A percentile compares a stretch with the other conserved stretches of the same genome.
Evolutionary conservation across 2,329 filamentous ascomycete genomes (phyloP).

Genomic region (Cladorrhinum sp.): DNA sequence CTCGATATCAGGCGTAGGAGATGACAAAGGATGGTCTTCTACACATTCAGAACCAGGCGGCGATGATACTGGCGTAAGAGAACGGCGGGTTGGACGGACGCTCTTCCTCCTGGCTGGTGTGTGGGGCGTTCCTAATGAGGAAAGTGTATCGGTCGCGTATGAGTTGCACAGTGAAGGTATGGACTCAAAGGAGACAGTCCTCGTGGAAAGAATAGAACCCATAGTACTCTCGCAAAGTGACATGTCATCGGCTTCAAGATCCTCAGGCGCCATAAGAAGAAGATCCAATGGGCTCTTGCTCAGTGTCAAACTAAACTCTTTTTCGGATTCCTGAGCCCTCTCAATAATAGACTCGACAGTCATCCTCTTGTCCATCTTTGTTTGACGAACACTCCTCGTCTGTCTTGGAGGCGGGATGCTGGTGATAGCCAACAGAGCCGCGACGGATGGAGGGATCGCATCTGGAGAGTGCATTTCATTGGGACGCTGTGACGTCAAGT

Average conservation of each 20-base stretch:
- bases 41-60: conserved; percentile 45
- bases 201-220: conserved; percentile 51
- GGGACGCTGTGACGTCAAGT: conserved; percentile 31
- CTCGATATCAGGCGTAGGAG: conserved; percentile 39
- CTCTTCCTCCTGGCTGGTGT: conserved; percentile 42
- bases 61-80: conserved; percentile 54
- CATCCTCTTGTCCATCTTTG: conserved; percentile 38
- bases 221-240: conserved; percentile 51
- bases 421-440: conserved; percentile 59
- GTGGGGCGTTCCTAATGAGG: conserved; percentile 49
- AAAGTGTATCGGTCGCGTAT: conserved; percentile 46
- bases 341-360: conserved; percentile 56
- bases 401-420: conserved; percentile 53
- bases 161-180: conserved; percentile 59
- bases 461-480: conserved; percentile 50
- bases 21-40: conserved; percentile 51
- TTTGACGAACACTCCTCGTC: conserved; percentile 33
- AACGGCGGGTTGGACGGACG: conserved; percentile 44
- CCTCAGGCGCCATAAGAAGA: conserved; percentile 59
- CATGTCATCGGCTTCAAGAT: conserved; percentile 47
- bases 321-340: conserved; percentile 53
- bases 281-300: conserved; percentile 56
- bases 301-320: conserved; percentile 55
- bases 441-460: conserved; percentile 56
- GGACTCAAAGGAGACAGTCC: conserved; percentile 58